A percentile compares a stretch with the other conserved stretches of the same genome.
Evolutionary conservation across 2,329 filamentous ascomycete genomes (phyloP).

Genomic region (Grosmannia huntii): DNA sequence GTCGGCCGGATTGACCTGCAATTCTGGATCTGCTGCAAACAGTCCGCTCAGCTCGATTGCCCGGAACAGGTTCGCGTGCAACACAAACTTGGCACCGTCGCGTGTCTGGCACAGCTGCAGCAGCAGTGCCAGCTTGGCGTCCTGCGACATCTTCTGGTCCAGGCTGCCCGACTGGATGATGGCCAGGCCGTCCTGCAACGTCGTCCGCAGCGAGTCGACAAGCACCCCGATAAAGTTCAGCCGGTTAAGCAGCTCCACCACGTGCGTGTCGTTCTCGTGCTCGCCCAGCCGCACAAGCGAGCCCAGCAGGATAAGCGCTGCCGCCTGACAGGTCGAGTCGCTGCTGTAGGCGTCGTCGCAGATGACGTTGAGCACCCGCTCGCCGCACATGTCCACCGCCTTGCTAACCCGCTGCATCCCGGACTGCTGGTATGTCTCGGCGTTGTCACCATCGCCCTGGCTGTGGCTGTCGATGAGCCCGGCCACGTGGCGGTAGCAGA

Average conservation of each 20-base stretch:
- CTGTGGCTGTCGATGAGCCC: constrained; percentile 38
- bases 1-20: constrained; percentile 55
- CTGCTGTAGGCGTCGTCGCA: constrained; percentile 90
- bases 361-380: constrained; percentile 69
- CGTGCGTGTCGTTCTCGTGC: constrained; percentile 56
- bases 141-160: constrained; percentile 37
- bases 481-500: constrained; percentile 74
- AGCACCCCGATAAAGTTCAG: constrained; percentile 87
- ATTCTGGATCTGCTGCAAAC: constrained; percentile 82
- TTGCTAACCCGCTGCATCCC: constrained; percentile 54
- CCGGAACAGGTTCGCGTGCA: constrained; percentile 79
- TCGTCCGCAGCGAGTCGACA: constrained; percentile 71
- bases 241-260: constrained; percentile 68
- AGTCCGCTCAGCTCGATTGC: constrained; percentile 70
- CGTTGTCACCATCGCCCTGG: neutral
- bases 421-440: neutral
- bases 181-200: constrained; percentile 59
- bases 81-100: constrained; percentile 71
- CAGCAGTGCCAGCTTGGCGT: constrained; percentile 71
- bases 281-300: constrained; percentile 62
- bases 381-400: constrained; percentile 54
- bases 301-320: constrained; percentile 74
- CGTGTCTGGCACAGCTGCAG: constrained; percentile 74
- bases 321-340: constrained; percentile 67
- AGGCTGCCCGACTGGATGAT: constrained; percentile 14